Conservation (phyloP, 495 filamentous ascomycete genomes). For the Tetracladium setigerum region DNA sequence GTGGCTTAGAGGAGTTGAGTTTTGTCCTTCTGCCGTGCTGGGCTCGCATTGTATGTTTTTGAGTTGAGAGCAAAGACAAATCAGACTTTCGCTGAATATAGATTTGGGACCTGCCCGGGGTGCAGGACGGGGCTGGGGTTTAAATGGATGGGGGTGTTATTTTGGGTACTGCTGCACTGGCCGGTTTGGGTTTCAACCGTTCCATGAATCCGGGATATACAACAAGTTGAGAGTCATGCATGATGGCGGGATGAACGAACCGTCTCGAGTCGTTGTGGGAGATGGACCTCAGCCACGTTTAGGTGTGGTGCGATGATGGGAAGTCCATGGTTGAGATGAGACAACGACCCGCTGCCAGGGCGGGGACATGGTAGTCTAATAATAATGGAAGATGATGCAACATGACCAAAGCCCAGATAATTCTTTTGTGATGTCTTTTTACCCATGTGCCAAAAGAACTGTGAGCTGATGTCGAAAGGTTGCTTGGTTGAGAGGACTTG, state of each 20-base stretch:
- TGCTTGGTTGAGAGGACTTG: too few relatives aligned
- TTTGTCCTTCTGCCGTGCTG: conserved; percentile 8
- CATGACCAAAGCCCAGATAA: too few relatives aligned
- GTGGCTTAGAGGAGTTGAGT: conserved; percentile 2
- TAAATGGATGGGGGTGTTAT: background rate
- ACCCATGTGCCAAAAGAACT: too few relatives aligned
- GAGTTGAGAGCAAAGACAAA: background rate
- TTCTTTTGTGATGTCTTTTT: too few relatives aligned
- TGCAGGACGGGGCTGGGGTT: conserved; percentile 12
- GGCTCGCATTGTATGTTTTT: conserved; percentile 13
- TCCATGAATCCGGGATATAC: background rate
- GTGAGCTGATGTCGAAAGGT: too few relatives aligned
- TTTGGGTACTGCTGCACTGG: background rate
- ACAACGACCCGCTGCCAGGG: too few relatives aligned
- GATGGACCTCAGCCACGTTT: too few relatives aligned
- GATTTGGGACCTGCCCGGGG: background rate
- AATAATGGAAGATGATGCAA: too few relatives aligned
- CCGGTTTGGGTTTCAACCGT: background rate
- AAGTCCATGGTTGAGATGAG: too few relatives aligned
- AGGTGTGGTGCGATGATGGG: too few relatives aligned
- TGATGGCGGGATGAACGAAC: background rate
- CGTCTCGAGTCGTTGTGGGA: too few relatives aligned
- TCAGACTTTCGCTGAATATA: conserved; percentile 5
- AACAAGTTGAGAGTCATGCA: background rate
- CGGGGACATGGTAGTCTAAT: too few relatives aligned